Percentiles rank a stretch among this genome's conserved stretches.
phyloP scores from a whole-genome alignment of 2,329 filamentous ascomycete genomes.

The Trichophyton schoenleinii region DNA sequence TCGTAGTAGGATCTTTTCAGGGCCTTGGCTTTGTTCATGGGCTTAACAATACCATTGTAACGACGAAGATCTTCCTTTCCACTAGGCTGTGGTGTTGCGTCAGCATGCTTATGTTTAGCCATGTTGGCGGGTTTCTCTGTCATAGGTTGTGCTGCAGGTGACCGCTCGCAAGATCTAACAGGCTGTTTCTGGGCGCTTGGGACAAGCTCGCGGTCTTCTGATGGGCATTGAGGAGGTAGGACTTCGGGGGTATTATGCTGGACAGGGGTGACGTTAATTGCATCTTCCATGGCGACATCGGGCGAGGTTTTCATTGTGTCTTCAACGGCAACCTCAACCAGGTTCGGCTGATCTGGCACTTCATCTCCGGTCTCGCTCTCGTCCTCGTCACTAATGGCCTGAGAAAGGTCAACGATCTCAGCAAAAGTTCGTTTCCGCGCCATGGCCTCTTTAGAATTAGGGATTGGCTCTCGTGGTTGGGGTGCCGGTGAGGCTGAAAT shows the following conservation, averaged over 20 bases:
- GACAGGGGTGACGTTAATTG: not conserved
- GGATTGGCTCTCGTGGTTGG: conserved; percentile 10
- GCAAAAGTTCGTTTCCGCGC: conserved; percentile 44
- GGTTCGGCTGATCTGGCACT: conserved; percentile 16
- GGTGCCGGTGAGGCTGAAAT: not conserved
- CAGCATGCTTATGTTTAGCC: not conserved
- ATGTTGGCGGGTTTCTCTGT: not conserved
- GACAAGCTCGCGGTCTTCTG: conserved; percentile 11
- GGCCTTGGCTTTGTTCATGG: conserved; percentile 29
- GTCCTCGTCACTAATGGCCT: conserved; percentile 35
- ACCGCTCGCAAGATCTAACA: not conserved
- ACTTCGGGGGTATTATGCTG: not conserved
- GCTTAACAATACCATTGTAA: conserved; percentile 31
- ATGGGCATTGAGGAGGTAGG: not conserved
- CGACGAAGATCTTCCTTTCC: conserved; percentile 12
- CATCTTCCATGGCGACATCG: not conserved
- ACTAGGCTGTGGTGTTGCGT: not conserved
- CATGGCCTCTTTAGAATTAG: conserved; percentile 40
- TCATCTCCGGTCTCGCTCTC: conserved; percentile 11
- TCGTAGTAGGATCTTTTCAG: conserved; percentile 43
- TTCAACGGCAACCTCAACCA: conserved; percentile 10
- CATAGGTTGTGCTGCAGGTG: not conserved
- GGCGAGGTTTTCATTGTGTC: not conserved
- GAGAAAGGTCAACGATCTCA: conserved; percentile 43
- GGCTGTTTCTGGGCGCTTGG: not conserved